phyloP scores from a whole-genome alignment of 2,329 filamentous ascomycete genomes.

The Ophidiomyces ophidiicola region DNA sequence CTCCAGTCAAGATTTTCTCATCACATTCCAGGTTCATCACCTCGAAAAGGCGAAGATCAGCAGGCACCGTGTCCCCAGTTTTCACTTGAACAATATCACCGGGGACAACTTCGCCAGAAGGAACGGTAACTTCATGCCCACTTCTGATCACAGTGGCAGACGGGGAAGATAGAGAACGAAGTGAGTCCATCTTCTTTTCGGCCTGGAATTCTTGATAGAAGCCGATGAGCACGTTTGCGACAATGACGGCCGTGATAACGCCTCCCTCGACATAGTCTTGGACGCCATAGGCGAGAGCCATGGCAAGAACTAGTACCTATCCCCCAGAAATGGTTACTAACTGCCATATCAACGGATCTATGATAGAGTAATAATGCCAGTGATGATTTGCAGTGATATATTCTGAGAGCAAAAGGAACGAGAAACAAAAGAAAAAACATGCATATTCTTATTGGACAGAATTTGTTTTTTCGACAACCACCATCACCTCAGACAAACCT shows the following conservation, averaged over 20 bases:
- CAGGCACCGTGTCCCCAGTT: conserved; percentile 48
- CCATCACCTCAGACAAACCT: no score
- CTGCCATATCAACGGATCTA: not conserved
- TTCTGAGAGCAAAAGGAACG: no score
- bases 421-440: no score
- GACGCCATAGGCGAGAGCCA: conserved; percentile 49
- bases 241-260: conserved; percentile 47
- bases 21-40: conserved; percentile 64
- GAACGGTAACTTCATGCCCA: conserved; percentile 41
- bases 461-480: no score
- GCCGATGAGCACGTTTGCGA: conserved; percentile 46
- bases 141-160: conserved; percentile 46
- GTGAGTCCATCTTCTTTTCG: conserved; percentile 48
- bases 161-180: conserved; percentile 45
- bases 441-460: no score
- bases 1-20: conserved; percentile 50
- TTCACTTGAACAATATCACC: conserved; percentile 44
- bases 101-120: conserved; percentile 47
- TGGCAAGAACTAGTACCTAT: conserved; percentile 62
- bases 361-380: no score
- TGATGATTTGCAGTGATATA: no score
- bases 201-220: conserved; percentile 50
- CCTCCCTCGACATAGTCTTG: conserved; percentile 47
- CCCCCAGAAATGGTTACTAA: conserved; percentile 13
- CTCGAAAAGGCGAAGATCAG: conserved; percentile 44